Evolutionary conservation across 2,329 filamentous ascomycete species (phyloP).

Genomic region (Aspergillus sojae): DNA sequence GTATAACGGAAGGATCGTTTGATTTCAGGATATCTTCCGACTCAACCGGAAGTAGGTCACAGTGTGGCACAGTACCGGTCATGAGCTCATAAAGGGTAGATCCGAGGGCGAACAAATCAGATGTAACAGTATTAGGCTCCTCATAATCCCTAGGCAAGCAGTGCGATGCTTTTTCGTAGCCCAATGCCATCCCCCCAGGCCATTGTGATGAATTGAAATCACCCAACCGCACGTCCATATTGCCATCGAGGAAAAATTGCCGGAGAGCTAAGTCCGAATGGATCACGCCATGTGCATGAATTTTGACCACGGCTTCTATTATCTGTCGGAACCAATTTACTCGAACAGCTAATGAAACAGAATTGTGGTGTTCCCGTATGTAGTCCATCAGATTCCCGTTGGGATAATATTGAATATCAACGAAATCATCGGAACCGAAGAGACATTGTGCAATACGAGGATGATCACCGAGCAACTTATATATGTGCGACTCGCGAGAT

Average conservation of each 20-base stretch:
- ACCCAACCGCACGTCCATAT: slow-evolving; percentile 24
- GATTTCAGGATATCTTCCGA: slow-evolving; percentile 11
- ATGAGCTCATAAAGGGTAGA: slow-evolving; percentile 20
- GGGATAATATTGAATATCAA: slow-evolving; percentile 16
- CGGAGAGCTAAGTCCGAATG: slow-evolving; percentile 27
- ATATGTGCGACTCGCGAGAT: slow-evolving; percentile 13
- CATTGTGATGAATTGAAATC: slow-evolving; percentile 22
- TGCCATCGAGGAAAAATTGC: slow-evolving; percentile 22
- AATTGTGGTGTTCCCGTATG: slow-evolving; percentile 3
- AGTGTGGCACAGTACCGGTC: slow-evolving; percentile 8
- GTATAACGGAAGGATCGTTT: slow-evolving; percentile 1
- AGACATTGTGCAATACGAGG: slow-evolving; percentile 11
- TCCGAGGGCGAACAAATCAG: slow-evolving; percentile 20
- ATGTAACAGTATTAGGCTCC: slow-evolving; percentile 12
- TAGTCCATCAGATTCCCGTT: slow-evolving; percentile 9
- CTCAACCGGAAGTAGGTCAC: slow-evolving; percentile 9
- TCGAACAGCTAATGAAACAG: not conserved
- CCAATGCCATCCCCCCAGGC: slow-evolving; percentile 13
- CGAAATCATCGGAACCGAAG: slow-evolving; percentile 1
- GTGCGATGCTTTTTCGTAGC: slow-evolving; percentile 22
- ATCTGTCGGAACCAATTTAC: slow-evolving; percentile 24
- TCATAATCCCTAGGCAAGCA: slow-evolving; percentile 20
- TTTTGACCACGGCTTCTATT: slow-evolving; percentile 21
- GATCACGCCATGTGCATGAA: slow-evolving; percentile 21
- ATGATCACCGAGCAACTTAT: slow-evolving; percentile 6